These are phyloP conservation scores for Lentinula lateritia DNA, from an alignment of 768 basidiomycete genomes.

Conservation along the genomic window DNA sequence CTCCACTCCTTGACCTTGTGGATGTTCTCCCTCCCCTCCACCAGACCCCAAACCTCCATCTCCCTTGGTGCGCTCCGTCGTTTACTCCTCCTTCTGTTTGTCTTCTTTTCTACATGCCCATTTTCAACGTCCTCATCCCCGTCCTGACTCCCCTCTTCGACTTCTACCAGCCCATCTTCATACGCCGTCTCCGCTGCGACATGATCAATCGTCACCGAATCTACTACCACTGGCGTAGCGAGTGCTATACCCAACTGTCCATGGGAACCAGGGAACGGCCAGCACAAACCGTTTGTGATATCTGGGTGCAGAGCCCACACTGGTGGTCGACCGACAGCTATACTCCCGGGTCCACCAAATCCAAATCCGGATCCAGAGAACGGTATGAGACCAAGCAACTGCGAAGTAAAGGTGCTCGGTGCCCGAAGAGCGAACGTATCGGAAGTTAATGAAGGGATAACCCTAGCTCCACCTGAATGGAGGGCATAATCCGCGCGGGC, in stretches of 20 bases:
- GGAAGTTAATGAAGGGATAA: slow-evolving; percentile 81
- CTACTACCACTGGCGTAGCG: slow-evolving; percentile 66
- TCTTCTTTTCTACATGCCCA: slow-evolving; percentile 7
- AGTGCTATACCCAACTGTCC: slow-evolving; percentile 85
- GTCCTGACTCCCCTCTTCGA: slow-evolving; percentile 70
- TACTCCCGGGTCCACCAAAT: slow-evolving; percentile 37
- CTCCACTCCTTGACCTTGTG: slow-evolving; percentile 53
- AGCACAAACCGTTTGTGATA: slow-evolving; percentile 78
- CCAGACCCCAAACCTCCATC: slow-evolving; percentile 67
- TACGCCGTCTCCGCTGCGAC: slow-evolving; percentile 76
- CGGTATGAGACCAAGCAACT: slow-evolving; percentile 48
- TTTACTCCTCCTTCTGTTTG: not conserved
- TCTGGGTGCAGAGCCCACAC: slow-evolving; percentile 88
- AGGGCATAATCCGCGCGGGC: slow-evolving; percentile 83
- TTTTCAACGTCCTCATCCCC: slow-evolving; percentile 38
- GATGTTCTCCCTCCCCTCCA: slow-evolving; percentile 54
- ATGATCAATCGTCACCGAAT: slow-evolving; percentile 85
- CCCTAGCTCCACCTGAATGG: slow-evolving; percentile 72
- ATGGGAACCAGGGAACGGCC: slow-evolving; percentile 78
- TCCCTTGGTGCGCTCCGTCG: slow-evolving; percentile 59
- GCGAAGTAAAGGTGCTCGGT: slow-evolving; percentile 30
- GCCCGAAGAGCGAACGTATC: slow-evolving; percentile 66
- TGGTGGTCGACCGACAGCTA: slow-evolving; percentile 72
- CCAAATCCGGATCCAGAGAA: not conserved
- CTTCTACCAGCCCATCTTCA: slow-evolving; percentile 71